These are phyloP conservation scores for Naumovozyma castellii DNA, from an alignment of 805 yeast species.

Conservation along the genomic window DNA sequence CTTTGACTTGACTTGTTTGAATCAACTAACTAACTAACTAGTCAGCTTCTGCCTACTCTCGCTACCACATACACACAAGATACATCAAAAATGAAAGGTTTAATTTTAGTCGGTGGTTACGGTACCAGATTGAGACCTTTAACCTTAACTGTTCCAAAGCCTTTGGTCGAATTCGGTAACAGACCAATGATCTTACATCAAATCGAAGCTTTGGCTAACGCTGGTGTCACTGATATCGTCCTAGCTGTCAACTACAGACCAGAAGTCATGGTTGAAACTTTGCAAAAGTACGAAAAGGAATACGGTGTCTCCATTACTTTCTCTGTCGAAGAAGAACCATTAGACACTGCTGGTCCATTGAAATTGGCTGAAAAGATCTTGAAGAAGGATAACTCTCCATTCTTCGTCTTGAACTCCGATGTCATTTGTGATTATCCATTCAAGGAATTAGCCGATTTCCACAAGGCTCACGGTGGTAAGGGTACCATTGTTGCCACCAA, in stretches of 20 bases:
- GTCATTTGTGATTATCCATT: conserved; percentile 98
- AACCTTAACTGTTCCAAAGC: conserved; percentile 90
- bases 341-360: conserved; percentile 99
- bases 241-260: conserved; percentile 99
- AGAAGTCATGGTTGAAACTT: conserved; percentile 94
- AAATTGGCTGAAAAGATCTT: conserved; percentile 91
- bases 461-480: conserved; percentile 89
- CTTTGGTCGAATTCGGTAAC: conserved; percentile 96
- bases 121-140: conserved; percentile 99
- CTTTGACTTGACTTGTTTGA: conserved; percentile 9
- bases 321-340: conserved; percentile 97
- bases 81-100: conserved; percentile 70
- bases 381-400: conserved; percentile 91
- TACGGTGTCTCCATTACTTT: conserved; percentile 93
- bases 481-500: conserved; percentile 99
- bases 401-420: conserved; percentile 95
- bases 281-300: conserved; percentile 86
- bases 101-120: conserved; percentile 98
- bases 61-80: background rate
- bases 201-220: conserved; percentile 93
- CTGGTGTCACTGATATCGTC: conserved; percentile 98
- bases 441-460: conserved; percentile 84
- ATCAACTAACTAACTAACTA: background rate
- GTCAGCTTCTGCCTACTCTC: background rate
- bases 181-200: conserved; percentile 98